Conservation (phyloP, 768 basidiomycete genomes). For the Tremella yokohamensis region DNA sequence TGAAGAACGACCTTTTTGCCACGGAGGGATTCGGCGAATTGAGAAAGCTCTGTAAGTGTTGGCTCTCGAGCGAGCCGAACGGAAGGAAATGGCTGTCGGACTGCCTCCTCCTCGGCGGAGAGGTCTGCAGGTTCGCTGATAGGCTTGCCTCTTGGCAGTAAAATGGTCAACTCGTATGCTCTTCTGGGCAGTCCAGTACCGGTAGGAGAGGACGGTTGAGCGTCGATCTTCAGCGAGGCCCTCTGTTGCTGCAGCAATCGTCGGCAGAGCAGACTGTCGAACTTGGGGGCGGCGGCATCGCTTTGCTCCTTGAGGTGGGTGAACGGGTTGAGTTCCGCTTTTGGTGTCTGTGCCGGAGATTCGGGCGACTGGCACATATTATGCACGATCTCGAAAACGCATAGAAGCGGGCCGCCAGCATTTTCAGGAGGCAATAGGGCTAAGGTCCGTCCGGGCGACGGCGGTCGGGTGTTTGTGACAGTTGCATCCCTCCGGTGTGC, state of each 20-base stretch:
- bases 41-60: constrained; percentile 68
- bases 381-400: constrained; percentile 62
- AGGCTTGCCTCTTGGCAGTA: constrained; percentile 54
- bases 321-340: constrained; percentile 40
- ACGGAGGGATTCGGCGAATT: constrained; percentile 75
- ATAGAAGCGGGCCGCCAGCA: constrained; percentile 56
- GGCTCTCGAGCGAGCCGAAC: constrained; percentile 66
- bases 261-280: constrained; percentile 41
- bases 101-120: constrained; percentile 56
- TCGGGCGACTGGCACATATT: constrained; percentile 49
- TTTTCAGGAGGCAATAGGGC: constrained; percentile 34
- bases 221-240: constrained; percentile 33
- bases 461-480: background rate
- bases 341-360: constrained; percentile 27
- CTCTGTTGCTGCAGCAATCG: constrained; percentile 44
- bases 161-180: constrained; percentile 65
- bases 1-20: constrained; percentile 80
- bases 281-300: constrained; percentile 31
- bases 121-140: constrained; percentile 59
- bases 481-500: constrained; percentile 10
- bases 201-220: constrained; percentile 52
- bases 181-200: constrained; percentile 47
- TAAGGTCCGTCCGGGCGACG: constrained; percentile 41
- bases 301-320: constrained; percentile 22
- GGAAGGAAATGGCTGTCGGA: constrained; percentile 56